Base-by-base conservation (phyloP, 768 basidiomycete species). In the Kwoniella shandongensis region DNA sequence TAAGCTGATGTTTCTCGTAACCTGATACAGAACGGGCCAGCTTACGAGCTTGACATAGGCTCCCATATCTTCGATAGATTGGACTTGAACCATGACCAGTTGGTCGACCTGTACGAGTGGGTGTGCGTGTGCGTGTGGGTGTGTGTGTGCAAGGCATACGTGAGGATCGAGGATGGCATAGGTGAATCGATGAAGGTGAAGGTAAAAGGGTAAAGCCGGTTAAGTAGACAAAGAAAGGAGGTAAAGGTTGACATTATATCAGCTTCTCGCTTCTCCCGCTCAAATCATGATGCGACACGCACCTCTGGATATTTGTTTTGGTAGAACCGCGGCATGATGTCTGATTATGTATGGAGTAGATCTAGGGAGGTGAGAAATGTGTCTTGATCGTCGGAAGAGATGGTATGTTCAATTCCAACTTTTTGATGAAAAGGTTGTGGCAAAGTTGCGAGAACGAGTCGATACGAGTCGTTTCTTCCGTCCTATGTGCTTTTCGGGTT, bases 11-110 rank as follows among this genome's bases (percentile, higher is more conserved):
- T 13, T 11, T 12, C 11, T 22, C 23, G 4, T 23, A 22, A 23
- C 45, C 12, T 30, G 42, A 22, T 46, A 27, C 4, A 23, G 11
- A 46, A 7, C 26, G 35, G 20, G 25, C 38, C 20, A 11, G 80
- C 88, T 67, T 65, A 94, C 93, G 67, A 99, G 82, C 74, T 97
- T 97, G 63, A 99, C 96, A 76, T 99, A 98, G 42, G 96, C 96
- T 45, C 96, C 96, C 94, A 98, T 99, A 78, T 99, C 94, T 50
- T 92, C 91, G 70, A 99, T 99, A 80, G 96, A 91, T 77, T 90
- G 89, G 62, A 99, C 96, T 75, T 98, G 93, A 12, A 99, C 96
- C 94, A 98, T 97, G 78, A 98, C 96, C 49, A 98, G 86, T 77
- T 96, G 90, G 76, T 99, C 94, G 62, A 96, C 90, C 78, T 97